Percentiles rank a stretch among this genome's conserved stretches.
These are phyloP conservation scores for Colletotrichum costaricense DNA, from an alignment of 2,329 filamentous ascomycete species.

Conservation along the genomic window DNA sequence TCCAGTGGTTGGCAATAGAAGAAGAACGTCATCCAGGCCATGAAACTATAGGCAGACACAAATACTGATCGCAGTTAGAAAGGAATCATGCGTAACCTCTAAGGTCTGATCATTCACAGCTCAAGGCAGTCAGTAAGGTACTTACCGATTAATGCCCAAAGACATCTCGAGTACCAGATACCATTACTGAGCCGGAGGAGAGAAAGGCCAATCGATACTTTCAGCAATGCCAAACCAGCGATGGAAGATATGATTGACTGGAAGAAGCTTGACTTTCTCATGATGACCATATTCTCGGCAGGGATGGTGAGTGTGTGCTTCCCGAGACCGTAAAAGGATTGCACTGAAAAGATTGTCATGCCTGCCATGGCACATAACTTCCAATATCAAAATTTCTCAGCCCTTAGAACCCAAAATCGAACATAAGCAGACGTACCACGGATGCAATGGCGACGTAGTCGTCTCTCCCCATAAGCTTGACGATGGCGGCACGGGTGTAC, in stretches of 20 bases:
- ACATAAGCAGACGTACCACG: conserved; percentile 36
- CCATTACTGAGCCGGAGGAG: conserved; percentile 38
- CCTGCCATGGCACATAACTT: conserved; percentile 44
- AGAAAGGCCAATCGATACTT: conserved; percentile 40
- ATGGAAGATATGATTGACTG: conserved; percentile 58
- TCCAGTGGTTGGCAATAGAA: conserved; percentile 9
- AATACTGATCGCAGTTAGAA: conserved; percentile 21
- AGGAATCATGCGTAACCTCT: no score
- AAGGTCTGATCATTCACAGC: no score
- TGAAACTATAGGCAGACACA: conserved; percentile 37
- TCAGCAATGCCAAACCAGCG: conserved; percentile 35
- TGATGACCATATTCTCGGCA: conserved; percentile 44
- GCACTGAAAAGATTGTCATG: conserved; percentile 51
- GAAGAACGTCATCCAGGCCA: conserved; percentile 33
- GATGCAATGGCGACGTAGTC: conserved; percentile 42
- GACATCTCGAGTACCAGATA: conserved; percentile 40
- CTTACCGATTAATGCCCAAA: conserved; percentile 40
- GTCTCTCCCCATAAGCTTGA: conserved; percentile 41
- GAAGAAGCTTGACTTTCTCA: conserved; percentile 55
- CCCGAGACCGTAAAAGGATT: conserved; percentile 58
- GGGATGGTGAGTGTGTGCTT: conserved; percentile 52
- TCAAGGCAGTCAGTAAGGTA: not conserved
- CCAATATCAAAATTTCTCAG: not conserved
- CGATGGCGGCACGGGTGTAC: conserved; percentile 37
- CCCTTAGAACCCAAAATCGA: no score